Evolutionary conservation across 192 early-diverging fungal genomes (phyloP), one percentile per base, ranked within the genome.

Genomic region (Dissophora ornata): DNA sequence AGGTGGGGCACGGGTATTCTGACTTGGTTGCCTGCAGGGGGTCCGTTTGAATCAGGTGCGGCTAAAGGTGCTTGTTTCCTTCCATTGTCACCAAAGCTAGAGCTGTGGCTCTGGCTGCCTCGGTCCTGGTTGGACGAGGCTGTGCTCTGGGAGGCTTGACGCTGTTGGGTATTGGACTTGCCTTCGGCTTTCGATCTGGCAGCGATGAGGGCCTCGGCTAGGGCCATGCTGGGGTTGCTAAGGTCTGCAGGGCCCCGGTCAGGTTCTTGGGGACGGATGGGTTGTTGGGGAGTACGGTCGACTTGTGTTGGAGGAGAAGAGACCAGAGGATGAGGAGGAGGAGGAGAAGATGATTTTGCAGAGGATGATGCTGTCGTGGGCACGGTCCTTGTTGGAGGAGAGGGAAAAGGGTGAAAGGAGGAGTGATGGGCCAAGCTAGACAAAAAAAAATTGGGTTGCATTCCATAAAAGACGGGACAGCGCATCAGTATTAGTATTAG

Each of bases 201-300:
- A 2, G 73, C 73, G 24, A 61, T 67, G 40, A 77, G 56, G 0
- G 73, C 73, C 18, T 67, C 73, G 28, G 73, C 73, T 1, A 77
- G 53, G 19, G 64, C 73, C 47, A 62, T 67, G 40, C 73, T 77
- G 10, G 73, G 73, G 24, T 77, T 77, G 45, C 73, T 77, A 18
- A 77, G 40, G 36, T 77, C 73, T 25, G 73, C 73, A 29, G 73
- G 73, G 22, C 73, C 73, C 16, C 73, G 64, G 40, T 77, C 73
- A 28, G 65, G 63, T 19, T 77, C 73, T 4, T 38, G 33, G 5
- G 57, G 73, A 34, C 58, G 62, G 16, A 28, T 42, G 45, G 22
- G 59, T 15, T 25, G 51, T 53, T 24, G 62, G 48, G 4, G 71
- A 26, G 38, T 46, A 29, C 24, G 56, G 48, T 29, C 48, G 38